These are phyloP conservation scores for Sugiyamaella boreocaroliniensis DNA, from an alignment of 805 yeast species.

Conservation along the genomic window DNA sequence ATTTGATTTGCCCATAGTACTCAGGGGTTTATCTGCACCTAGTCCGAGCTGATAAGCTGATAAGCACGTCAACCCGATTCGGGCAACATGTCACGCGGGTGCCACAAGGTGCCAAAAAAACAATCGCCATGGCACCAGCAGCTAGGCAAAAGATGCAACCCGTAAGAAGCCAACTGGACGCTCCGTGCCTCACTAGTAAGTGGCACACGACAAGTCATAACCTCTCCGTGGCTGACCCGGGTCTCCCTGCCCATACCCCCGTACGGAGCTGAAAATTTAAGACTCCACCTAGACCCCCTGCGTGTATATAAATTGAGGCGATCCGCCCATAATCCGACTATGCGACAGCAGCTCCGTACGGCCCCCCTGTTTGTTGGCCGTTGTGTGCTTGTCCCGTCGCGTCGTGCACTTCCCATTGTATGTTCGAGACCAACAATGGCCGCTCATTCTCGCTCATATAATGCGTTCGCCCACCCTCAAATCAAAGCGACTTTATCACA, in stretches of 20 bases:
- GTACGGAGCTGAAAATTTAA: background rate
- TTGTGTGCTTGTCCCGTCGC: background rate
- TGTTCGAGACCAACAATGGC: background rate
- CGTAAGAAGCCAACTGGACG: too few species aligned
- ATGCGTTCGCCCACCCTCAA: constrained; percentile 15
- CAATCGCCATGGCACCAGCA: background rate
- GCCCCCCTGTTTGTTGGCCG: background rate
- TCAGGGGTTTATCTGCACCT: background rate
- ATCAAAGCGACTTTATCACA: constrained; percentile 31
- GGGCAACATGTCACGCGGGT: background rate
- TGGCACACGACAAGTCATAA: too few species aligned
- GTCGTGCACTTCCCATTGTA: background rate
- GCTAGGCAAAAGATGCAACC: background rate
- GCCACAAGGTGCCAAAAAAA: background rate
- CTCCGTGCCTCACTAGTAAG: too few species aligned
- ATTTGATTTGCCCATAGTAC: background rate
- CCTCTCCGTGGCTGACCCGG: too few species aligned
- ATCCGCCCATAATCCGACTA: background rate
- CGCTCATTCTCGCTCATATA: constrained; percentile 1
- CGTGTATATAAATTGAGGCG: background rate
- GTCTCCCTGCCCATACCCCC: background rate
- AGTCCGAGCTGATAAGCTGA: background rate
- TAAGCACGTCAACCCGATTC: background rate
- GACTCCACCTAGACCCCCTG: background rate
- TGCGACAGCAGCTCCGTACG: background rate